Evolutionary conservation across 1,139 yeast species (phyloP), one percentile per base, ranked within the genome.

Genomic region (Eremothecium sinecaudum): DNA sequence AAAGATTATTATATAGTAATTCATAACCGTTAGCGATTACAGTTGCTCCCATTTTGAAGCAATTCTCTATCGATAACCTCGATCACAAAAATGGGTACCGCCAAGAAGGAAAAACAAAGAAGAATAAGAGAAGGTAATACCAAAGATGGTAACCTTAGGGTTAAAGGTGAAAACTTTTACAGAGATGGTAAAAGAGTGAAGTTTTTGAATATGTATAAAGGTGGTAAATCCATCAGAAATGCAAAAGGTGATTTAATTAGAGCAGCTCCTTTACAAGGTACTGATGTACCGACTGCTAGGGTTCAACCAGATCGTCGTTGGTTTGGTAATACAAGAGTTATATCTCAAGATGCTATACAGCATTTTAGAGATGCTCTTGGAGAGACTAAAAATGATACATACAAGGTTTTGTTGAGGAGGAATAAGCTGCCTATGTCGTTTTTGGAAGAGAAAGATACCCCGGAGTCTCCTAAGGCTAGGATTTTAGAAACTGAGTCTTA

Each of bases 311-410:
- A 90, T 59, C 74, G 94, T 57, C 75, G 90, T 53, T 90, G 98
- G 98, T 92, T 90, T 56, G 96, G 96, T 35, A 90, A 86, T 61
- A 86, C 98, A 18, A 74, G 98, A 53, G 98, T 90, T 29, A 90
- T 90, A 53, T 90, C 96, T 2, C 98, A 90, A 58, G 96, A 92
- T 65, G 95, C 98, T 1, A 67, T 90, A 53, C 67, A 81, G 27
- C 97, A 90, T 63, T 90, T 90, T 63, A 72, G 98, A 59, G 92
- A 84, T 50, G 96, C 96, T 5, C 71, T 90, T 67, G 93, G 93
- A 33, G 94, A 81, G 43, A 81, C 80, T 51, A 73, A 80, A 48
- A 71, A 78, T 48, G 94, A 87, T 56, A 73, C 94, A 0, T 90
- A 86, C 57, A 93, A 86, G 53, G 94, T 90, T 26, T 64, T 90